Evolutionary conservation across 1,284 basidiomycete genomes (phyloP), one percentile per base, ranked within the genome.

Genomic region (Mycena sp.): DNA sequence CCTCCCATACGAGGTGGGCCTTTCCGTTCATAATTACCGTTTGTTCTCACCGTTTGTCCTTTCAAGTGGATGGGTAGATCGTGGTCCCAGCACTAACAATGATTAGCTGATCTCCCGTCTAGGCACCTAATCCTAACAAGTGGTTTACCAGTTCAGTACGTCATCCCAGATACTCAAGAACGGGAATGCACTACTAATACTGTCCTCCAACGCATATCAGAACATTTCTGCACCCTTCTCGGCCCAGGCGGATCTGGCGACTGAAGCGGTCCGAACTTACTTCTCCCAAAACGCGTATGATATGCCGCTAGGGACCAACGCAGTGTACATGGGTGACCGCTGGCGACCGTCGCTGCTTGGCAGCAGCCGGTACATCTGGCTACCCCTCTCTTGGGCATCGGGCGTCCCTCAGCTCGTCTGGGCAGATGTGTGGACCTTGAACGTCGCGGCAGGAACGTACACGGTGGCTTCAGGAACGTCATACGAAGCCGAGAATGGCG

Each of bases 271-370:
- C 26, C 78, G 82, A 44, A 89, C 87, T 3, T 89, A 85, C 71
- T 87, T 83, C 70, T 88, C 86, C 25, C 87, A 88, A 74, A 88
- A 88, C 73, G 78, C 83, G 10, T 87, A 78, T 69, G 84, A 88
- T 70, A 72, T 88, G 51, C 78, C 81, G 10, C 73, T 87, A 44
- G 85, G 81, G 10, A 76, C 76, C 46, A 73, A 82, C 65, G 83
- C 80, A 1, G 81, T 88, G 59, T 88, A 88, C 71, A 87, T 88
- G 84, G 87, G 87, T 45, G 87, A 89, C 71, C 82, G 87, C 43
- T 89, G 87, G 87, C 76, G 85, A 21, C 80, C 85, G n/a, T 71
- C 72, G 41, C 69, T 85, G 9, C 79, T 88, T 5, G 87, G 87
- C 12, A 85, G 81, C 67, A 87, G 85, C 69, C 74, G 79, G 46